These are phyloP conservation scores for Linnemannia schmuckeri DNA, from an alignment of 192 early-diverging fungal genomes.

Conservation along the genomic window DNA sequence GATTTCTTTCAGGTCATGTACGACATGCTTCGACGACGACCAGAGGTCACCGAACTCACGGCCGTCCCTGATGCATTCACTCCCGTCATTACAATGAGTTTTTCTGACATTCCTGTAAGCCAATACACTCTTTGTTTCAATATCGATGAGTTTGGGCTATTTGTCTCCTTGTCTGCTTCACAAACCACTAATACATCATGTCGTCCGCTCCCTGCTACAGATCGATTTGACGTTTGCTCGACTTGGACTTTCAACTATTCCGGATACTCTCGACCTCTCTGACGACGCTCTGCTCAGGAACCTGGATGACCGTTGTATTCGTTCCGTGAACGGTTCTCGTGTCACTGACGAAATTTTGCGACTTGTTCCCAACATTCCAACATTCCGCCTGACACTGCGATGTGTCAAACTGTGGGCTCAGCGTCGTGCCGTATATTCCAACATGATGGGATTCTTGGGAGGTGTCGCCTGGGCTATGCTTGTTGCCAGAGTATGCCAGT, in stretches of 20 bases:
- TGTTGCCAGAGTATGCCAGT: conserved; percentile 93
- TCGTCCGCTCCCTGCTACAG: conserved; percentile 37
- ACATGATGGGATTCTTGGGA: conserved; percentile 98
- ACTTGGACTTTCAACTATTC: conserved; percentile 79
- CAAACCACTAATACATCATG: neutral
- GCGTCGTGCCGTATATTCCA: conserved; percentile 92
- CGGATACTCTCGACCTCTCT: conserved; percentile 86
- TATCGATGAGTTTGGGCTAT: neutral
- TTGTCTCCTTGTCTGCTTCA: neutral
- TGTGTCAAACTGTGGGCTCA: conserved; percentile 99
- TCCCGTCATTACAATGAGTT: conserved; percentile 95
- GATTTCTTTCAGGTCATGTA: conserved; percentile 95
- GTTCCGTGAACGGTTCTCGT: conserved; percentile 96
- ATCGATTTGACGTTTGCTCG: conserved; percentile 96
- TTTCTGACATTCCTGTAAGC: conserved; percentile 88
- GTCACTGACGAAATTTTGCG: conserved; percentile 97
- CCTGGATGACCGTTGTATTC: conserved; percentile 89
- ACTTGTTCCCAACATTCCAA: conserved; percentile 91
- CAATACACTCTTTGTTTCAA: neutral
- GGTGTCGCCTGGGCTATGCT: conserved; percentile 99
- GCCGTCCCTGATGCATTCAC: conserved; percentile 93
- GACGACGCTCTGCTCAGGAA: conserved; percentile 89
- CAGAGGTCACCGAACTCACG: conserved; percentile 90
- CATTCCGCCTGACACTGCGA: conserved; percentile 91
- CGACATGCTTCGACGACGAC: conserved; percentile 82